Evolutionary conservation across 1,284 basidiomycete species (phyloP).

Genomic region (Ceratobasidium sp.): DNA sequence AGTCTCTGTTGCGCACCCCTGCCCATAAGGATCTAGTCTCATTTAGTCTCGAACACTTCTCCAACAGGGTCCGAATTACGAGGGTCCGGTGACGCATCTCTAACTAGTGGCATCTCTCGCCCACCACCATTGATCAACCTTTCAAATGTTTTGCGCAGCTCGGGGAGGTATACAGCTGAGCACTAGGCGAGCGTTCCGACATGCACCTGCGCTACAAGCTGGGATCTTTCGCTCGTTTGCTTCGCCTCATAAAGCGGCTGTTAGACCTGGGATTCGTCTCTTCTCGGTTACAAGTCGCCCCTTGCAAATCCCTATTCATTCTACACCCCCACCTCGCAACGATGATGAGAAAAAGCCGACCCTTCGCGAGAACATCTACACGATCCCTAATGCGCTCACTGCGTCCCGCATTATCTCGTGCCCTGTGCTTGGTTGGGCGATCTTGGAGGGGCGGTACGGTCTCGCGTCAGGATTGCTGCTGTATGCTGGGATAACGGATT

Average conservation of each 20-base stretch:
- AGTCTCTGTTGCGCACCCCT: too few species aligned
- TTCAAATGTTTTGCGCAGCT: background rate
- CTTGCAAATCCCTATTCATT: background rate
- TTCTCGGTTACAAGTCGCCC: background rate
- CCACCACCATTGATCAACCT: background rate
- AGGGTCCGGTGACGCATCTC: background rate
- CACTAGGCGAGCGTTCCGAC: background rate
- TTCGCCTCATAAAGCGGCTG: background rate
- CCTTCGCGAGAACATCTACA: constrained; percentile 89
- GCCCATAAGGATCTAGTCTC: too few species aligned
- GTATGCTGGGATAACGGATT: constrained; percentile 89
- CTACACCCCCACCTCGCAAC: background rate
- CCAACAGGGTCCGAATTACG: constrained; percentile 18
- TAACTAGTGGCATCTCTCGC: too few species aligned
- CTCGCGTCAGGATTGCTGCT: constrained; percentile 83
- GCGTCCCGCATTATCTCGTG: constrained; percentile 85
- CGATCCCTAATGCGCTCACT: constrained; percentile 91
- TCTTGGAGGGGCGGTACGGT: constrained; percentile 81
- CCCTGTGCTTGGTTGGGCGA: constrained; percentile 90
- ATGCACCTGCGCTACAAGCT: background rate
- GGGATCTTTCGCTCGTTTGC: background rate
- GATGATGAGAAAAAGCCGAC: background rate
- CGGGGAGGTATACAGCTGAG: background rate
- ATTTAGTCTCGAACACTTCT: background rate
- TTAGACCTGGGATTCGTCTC: background rate